A percentile compares a stretch with the other conserved stretches of the same genome.
Evolutionary conservation across 2,329 filamentous ascomycete species (phyloP).

Genomic region (Thermomyces lanuginosus): DNA sequence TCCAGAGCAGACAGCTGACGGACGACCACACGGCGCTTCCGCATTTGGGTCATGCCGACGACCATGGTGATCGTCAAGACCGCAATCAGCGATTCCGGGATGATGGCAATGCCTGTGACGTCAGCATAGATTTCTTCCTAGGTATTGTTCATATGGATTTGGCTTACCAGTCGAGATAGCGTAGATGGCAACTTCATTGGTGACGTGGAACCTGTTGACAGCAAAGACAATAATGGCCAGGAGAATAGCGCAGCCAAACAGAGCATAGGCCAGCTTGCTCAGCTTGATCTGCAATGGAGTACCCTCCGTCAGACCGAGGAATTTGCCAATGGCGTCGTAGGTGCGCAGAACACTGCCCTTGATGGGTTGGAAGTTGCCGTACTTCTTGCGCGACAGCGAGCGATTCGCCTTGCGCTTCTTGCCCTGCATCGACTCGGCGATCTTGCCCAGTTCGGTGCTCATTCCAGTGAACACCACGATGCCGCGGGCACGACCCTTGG

Average conservation of each 20-base stretch:
- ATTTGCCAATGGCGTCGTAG: constrained; percentile 35
- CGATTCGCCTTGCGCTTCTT: constrained; percentile 28
- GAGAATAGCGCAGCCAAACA: constrained; percentile 56
- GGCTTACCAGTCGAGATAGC: constrained; percentile 35
- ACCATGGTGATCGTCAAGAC: constrained; percentile 47
- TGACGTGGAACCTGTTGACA: constrained; percentile 39
- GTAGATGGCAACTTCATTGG: constrained; percentile 44
- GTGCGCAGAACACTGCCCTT: constrained; percentile 35
- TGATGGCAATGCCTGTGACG: constrained; percentile 37
- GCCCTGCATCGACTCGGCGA: constrained; percentile 40
- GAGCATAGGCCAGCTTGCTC: constrained; percentile 65
- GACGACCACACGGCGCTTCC: constrained; percentile 37
- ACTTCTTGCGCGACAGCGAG: constrained; percentile 32
- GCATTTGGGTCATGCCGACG: constrained; percentile 39
- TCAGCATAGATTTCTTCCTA: constrained; percentile 2
- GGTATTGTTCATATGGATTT: background rate
- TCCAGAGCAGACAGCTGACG: constrained; percentile 39
- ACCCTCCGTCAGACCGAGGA: constrained; percentile 48
- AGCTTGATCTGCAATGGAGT: constrained; percentile 75
- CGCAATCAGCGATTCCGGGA: constrained; percentile 47
- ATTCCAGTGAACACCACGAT: constrained; percentile 45
- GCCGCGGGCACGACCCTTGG: constrained; percentile 41
- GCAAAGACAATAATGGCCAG: constrained; percentile 47
- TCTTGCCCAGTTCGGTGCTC: constrained; percentile 45
- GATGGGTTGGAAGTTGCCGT: constrained; percentile 29